Evolutionary conservation across 2,329 filamentous ascomycete genomes (phyloP), one percentile per base, ranked within the genome.

Genomic region (Fusarium sp.): DNA sequence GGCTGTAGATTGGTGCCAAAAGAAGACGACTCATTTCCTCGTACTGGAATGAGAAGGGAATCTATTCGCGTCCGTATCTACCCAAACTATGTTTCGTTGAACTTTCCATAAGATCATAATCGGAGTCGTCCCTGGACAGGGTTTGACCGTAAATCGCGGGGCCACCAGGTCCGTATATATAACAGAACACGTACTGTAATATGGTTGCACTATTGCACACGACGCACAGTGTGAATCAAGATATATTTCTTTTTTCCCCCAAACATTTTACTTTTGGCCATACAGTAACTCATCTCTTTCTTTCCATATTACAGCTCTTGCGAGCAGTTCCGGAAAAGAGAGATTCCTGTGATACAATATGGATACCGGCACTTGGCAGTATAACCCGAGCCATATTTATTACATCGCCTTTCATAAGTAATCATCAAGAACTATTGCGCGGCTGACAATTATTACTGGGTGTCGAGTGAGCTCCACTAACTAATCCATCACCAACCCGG

Each of bases 401-500:
- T 30, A 22, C 26, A 18, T n/a, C 34, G 30, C 28, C 32, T 22
- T 32, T 32, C 45, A 17, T 36, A 34, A 34, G 32, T 34, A 24
- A 60, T 17, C 28, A 41, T 59, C 24, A 38, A 39, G 26, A 38
- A 22, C 41, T 36, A 36, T 55, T 39, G 15, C 26, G 47, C 38
- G 34, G 39, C 58, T 66, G 44, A 56, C 50, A 52, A 34, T 51
- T 36, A 44, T 42, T 48, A 45, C 60, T 55, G 48, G 50, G 45
- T 70, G 42, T 70, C 44, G 30, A 62, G 42, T 41, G 52, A 70
- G 70, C 72, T 75, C 72, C 72, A 74, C 72, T 58, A 70, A 52
- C 56, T 26, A 66, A 52, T 68, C 44, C 55, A 61, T 73, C 57
- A 34, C 44, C 47, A 30, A 50, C 51, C 48, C 28, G 28, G 39